Evolutionary conservation across 371 early-diverging fungal genomes (phyloP).

Genomic region (Mortierella sp.): DNA sequence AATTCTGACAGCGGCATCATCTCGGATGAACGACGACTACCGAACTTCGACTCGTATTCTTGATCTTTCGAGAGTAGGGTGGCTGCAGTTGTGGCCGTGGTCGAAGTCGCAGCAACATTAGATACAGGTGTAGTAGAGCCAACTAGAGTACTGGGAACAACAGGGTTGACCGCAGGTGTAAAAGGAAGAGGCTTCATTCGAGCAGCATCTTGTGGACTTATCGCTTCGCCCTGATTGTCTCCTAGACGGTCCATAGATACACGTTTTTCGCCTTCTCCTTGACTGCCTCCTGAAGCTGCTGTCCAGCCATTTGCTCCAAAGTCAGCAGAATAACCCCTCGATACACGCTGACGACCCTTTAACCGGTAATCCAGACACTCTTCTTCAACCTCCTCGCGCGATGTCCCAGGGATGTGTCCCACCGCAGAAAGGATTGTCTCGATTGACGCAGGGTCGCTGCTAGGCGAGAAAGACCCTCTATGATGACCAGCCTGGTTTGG

Average conservation of each 20-base stretch:
- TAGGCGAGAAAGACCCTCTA: slow-evolving; percentile 3
- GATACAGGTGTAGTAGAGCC: too few relatives aligned
- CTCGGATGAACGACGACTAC: slow-evolving; percentile 12
- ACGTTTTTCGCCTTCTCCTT: too few relatives aligned
- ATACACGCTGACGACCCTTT: slow-evolving; percentile 27
- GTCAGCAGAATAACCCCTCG: slow-evolving; percentile 18
- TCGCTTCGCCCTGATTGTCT: too few relatives aligned
- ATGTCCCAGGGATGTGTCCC: slow-evolving; percentile 2
- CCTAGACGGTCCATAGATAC: too few relatives aligned
- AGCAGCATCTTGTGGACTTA: too few relatives aligned
- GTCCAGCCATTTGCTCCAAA: slow-evolving; percentile 11
- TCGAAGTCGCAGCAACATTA: too few relatives aligned
- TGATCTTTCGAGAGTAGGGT: too few relatives aligned
- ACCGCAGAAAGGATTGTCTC: slow-evolving; percentile 15
- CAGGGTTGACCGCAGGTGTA: too few relatives aligned
- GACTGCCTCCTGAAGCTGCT: neutral
- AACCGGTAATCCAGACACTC: slow-evolving; percentile 33
- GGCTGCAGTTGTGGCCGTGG: too few relatives aligned
- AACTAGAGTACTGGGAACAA: too few relatives aligned
- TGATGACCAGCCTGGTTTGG: neutral
- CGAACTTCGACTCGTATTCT: too few relatives aligned
- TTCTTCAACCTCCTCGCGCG: slow-evolving; percentile 15
- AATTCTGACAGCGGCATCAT: slow-evolving; percentile 43
- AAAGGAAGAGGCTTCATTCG: too few relatives aligned
- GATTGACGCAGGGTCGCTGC: slow-evolving; percentile 21